phyloP scores from a whole-genome alignment of 2,329 filamentous ascomycete genomes.

The Aspergillus novoparasiticus region DNA sequence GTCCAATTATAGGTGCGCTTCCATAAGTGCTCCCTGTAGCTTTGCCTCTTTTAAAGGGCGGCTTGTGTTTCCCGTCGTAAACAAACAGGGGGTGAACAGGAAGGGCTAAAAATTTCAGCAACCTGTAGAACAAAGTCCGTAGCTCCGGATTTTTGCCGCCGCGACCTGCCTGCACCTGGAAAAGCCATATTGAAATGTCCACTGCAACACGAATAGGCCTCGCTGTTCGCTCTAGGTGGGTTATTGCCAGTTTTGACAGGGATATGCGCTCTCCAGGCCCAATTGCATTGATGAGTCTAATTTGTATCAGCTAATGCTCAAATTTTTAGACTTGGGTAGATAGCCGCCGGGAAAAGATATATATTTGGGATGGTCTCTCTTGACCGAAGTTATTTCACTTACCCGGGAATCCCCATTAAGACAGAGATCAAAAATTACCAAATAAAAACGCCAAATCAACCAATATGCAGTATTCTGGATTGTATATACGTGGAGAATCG shows the following conservation, averaged over 20 bases:
- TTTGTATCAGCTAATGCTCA: constrained; percentile 16
- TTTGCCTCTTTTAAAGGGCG: constrained; percentile 86
- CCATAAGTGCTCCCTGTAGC: constrained; percentile 54
- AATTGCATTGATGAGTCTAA: constrained; percentile 86
- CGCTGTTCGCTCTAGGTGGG: constrained; percentile 70
- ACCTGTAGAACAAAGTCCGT: constrained; percentile 88
- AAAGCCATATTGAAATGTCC: constrained; percentile 96
- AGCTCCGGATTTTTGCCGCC: constrained; percentile 89
- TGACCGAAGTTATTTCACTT: constrained; percentile 20
- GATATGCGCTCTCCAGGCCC: constrained; percentile 78
- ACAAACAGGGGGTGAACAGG: constrained; percentile 88
- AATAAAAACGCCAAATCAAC: constrained; percentile 8
- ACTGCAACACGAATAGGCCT: constrained; percentile 84
- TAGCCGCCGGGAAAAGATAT: background rate
- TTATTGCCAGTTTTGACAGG: constrained; percentile 77
- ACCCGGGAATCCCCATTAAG: constrained; percentile 51
- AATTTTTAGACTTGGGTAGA: too few species aligned
- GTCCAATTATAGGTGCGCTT: constrained; percentile 68
- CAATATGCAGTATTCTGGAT: background rate
- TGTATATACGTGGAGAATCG: background rate
- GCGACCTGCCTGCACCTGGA: constrained; percentile 82
- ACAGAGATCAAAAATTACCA: constrained; percentile 7
- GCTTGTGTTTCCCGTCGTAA: constrained; percentile 85
- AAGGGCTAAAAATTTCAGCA: constrained; percentile 73
- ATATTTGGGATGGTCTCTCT: constrained; percentile 3